Percentiles rank a stretch among this genome's conserved stretches.
phyloP scores from a whole-genome alignment of 306 rosid genomes.

The Cucurbita argyrosperma region DNA sequence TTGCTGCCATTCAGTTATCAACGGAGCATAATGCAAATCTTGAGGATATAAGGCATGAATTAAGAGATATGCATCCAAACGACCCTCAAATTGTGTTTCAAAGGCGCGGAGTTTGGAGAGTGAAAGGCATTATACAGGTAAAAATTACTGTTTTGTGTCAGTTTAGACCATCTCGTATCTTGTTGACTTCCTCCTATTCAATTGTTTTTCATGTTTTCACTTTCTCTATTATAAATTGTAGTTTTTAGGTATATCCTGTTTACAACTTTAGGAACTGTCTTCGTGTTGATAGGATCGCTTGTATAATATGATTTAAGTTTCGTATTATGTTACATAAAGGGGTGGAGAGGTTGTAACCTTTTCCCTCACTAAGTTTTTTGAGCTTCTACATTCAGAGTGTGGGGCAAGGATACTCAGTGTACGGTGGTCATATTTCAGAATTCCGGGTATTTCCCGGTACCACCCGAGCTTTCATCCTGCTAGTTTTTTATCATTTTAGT shows the following conservation, averaged over 20 bases:
- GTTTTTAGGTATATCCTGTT: not conserved
- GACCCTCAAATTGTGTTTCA: conserved; percentile 75
- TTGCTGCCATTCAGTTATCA: conserved; percentile 72
- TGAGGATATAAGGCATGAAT: conserved; percentile 60
- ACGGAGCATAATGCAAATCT: conserved; percentile 76
- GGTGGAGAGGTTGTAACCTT: not conserved
- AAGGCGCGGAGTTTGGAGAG: conserved; percentile 90
- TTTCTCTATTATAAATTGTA: not conserved
- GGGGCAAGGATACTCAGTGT: not conserved
- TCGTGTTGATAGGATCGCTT: not conserved
- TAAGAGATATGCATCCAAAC: conserved; percentile 52
- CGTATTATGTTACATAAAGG: not conserved
- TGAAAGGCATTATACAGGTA: conserved; percentile 94
- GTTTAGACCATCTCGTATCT: not conserved
- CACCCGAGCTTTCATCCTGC: not conserved
- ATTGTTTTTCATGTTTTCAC: conserved; percentile 5
- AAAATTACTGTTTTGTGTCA: not conserved
- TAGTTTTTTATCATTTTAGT: not conserved
- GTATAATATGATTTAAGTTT: not conserved
- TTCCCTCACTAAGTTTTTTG: no score
- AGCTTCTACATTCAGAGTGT: not conserved
- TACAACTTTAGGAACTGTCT: not conserved
- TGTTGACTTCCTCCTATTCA: conserved; percentile 1
- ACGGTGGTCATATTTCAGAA: not conserved
- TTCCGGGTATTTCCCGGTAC: no score